phyloP scores from a whole-genome alignment of 1,284 basidiomycete genomes.

The Athelia psychrophila region DNA sequence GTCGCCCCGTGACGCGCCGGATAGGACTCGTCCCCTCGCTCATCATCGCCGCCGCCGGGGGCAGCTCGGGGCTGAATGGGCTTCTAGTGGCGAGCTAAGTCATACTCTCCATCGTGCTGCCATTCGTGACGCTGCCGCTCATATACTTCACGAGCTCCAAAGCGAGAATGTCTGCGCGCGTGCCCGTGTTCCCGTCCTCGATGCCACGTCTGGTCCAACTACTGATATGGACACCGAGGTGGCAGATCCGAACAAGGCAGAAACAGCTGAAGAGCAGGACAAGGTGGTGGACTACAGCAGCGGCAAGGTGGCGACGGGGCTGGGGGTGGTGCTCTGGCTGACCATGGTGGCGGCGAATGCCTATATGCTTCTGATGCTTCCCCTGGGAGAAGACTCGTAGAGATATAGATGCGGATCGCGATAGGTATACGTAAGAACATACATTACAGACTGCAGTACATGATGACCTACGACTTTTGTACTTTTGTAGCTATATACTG shows the following conservation, averaged over 20 bases:
- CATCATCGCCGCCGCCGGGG: conserved; percentile 64
- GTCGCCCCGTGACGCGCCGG: conserved; percentile 71
- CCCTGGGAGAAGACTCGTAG: not conserved
- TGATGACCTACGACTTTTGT: too few relatives aligned
- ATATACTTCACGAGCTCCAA: conserved; percentile 60
- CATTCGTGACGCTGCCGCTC: conserved; percentile 72
- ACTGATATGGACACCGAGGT: not conserved
- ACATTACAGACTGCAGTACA: too few relatives aligned
- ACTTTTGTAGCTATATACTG: too few relatives aligned
- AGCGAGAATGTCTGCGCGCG: conserved; percentile 50
- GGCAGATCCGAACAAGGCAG: not conserved
- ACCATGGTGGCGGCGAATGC: conserved; percentile 68
- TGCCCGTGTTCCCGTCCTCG: too few relatives aligned
- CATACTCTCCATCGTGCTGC: conserved; percentile 72
- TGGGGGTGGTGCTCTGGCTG: conserved; percentile 65
- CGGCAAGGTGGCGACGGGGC: conserved; percentile 45
- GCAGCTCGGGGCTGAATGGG: conserved; percentile 64
- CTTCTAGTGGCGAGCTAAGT: conserved; percentile 82
- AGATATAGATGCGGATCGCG: too few relatives aligned
- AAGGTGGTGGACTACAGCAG: conserved; percentile 58
- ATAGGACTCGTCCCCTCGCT: conserved; percentile 76
- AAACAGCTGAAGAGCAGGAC: not conserved
- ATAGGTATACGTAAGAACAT: too few relatives aligned
- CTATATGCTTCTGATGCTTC: conserved; percentile 57
- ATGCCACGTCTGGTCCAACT: too few relatives aligned